Base-by-base conservation (phyloP, 2,329 filamentous ascomycete genomes). In the Colletotrichum sp. region DNA sequence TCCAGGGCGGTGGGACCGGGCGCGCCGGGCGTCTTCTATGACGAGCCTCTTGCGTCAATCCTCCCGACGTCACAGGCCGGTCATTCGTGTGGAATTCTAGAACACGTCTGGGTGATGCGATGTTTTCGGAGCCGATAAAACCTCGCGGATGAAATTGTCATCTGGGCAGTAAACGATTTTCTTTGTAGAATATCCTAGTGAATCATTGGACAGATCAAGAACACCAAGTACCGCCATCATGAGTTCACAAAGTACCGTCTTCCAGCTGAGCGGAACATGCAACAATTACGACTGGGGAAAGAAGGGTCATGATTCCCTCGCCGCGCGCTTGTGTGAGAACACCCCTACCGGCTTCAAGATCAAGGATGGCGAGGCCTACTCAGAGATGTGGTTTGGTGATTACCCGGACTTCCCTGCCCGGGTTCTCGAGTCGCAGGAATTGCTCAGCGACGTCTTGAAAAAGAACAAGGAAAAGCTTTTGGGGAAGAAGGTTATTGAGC, bases 311-410 rank as follows among this genome's bases (percentile, higher is more conserved):
- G 83, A 93, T 4, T 95, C 93, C 1, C 83, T 95, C 15, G 92
- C 93, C 15, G 94, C 93, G 2, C 88, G 87, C 57, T 85, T 95
- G 12, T 94, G 92, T 80, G 88, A 90, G 13, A 90, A 93, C 78
- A 94, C 93, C 0, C 92, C 92, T 15, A 89, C 88, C 8, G 87
- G 88, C 44, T 94, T 94, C 85, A 87, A 90, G 76, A 89, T 95
- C 65, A 88, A 95, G 26, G 90, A 94, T 71, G 87, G 89, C 73
- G 88, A 92, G 79, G 84, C 87, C 8, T 96, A 96, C 81, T 88
- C 88, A 1, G 88, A 89, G 89, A 92, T 93, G 89, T 95, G 94
- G 94, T 94, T 95, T 87, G 94, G 93, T 6, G 95, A 94, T 60
- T 95, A 96, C 81, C 93, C 93, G 1, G 91, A 91, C 52, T 90